phyloP scores from a whole-genome alignment of 495 filamentous ascomycete genomes.

The Evansstolkia leycettana region DNA sequence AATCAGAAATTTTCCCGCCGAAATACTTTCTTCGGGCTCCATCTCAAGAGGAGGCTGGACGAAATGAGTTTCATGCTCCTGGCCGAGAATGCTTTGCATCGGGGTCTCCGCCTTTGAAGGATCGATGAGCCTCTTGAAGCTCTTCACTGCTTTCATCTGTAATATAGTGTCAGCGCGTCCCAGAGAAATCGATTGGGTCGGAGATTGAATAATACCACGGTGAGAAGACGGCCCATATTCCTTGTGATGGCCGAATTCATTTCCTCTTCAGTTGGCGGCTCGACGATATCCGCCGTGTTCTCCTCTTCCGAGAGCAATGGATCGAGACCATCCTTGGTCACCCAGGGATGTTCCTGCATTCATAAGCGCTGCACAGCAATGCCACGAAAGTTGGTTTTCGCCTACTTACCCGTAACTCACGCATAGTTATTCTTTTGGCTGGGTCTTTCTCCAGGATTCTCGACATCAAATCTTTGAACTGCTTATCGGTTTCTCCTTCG shows the following conservation, averaged over 20 bases:
- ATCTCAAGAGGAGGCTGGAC: slow-evolving; percentile 47
- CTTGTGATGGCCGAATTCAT: slow-evolving; percentile 81
- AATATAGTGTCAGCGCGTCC: slow-evolving; percentile 6
- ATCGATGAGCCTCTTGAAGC: slow-evolving; percentile 58
- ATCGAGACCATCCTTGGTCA: slow-evolving; percentile 72
- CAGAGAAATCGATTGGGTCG: too few species aligned
- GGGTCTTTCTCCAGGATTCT: slow-evolving; percentile 68
- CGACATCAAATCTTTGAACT: slow-evolving; percentile 56
- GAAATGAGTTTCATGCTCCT: slow-evolving; percentile 36
- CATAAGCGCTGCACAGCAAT: slow-evolving; percentile 6
- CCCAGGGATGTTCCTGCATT: slow-evolving; percentile 80
- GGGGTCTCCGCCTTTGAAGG: slow-evolving; percentile 30
- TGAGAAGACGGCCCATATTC: slow-evolving; percentile 71
- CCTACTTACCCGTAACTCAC: slow-evolving; percentile 58
- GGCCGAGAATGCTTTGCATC: slow-evolving; percentile 45
- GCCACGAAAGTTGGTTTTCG: background rate
- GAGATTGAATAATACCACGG: too few species aligned
- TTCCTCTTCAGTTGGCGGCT: slow-evolving; percentile 76
- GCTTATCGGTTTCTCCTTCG: slow-evolving; percentile 34
- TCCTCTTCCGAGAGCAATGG: slow-evolving; percentile 70
- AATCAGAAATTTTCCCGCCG: slow-evolving; percentile 9
- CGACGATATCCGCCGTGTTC: slow-evolving; percentile 71
- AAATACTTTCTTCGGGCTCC: slow-evolving; percentile 29
- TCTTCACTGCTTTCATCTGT: slow-evolving; percentile 84
- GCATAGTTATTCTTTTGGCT: slow-evolving; percentile 67